phyloP scores from a whole-genome alignment of 192 early-diverging fungal genomes.

The Linnemannia exigua region DNA sequence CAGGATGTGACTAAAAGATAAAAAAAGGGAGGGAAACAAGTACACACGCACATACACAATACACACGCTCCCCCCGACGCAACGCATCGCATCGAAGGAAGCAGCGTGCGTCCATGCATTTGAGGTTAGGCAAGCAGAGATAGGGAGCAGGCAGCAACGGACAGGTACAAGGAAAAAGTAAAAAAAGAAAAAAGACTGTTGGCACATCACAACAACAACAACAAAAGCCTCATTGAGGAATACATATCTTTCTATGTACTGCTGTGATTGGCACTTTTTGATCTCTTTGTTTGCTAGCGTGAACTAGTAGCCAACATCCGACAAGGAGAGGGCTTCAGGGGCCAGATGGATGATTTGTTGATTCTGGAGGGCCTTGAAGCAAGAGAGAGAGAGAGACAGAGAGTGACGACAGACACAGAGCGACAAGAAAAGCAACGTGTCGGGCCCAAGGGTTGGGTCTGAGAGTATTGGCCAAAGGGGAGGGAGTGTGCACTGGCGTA shows the following conservation, averaged over 20 bases:
- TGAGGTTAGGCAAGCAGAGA: background rate
- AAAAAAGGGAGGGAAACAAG: constrained; percentile 3
- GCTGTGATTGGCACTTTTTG: no score
- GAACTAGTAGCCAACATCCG: no score
- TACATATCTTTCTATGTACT: no score
- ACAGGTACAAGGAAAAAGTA: background rate
- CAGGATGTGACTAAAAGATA: background rate
- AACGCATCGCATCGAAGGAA: background rate
- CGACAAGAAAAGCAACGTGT: background rate
- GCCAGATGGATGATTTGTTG: no score
- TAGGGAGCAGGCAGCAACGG: background rate
- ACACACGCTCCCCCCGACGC: background rate
- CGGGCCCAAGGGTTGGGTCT: background rate
- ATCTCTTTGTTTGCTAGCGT: no score
- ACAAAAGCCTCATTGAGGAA: background rate
- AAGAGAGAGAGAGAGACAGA: background rate
- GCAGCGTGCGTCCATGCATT: background rate
- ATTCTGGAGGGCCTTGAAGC: background rate
- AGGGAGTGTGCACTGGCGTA: background rate
- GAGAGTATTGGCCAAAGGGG: background rate
- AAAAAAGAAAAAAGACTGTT: background rate
- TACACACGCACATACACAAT: background rate
- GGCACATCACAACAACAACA: background rate
- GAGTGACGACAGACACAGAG: background rate
- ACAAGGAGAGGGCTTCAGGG: no score